Evolutionary conservation across 2,329 filamentous ascomycete genomes (phyloP), one percentile per base, ranked within the genome.

Genomic region (Aspergillus amoenus): DNA sequence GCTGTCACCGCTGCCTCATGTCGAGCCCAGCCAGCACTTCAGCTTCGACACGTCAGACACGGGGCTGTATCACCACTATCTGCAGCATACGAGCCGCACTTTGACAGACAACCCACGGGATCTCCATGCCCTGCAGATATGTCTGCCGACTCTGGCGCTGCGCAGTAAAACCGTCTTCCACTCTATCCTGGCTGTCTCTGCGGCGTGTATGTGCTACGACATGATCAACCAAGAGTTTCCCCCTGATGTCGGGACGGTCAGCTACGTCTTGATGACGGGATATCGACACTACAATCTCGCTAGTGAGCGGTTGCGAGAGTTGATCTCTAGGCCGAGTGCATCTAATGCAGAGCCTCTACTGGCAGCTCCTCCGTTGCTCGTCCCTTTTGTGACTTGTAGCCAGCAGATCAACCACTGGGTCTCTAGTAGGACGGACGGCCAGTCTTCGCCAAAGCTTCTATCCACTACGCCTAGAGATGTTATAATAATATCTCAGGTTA

Each of bases 371-470:
- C 50, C 50, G 13, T 12, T 45, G 27, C 42, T 52, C 13, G 30
- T 52, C 18, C 50, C 50, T 13, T 52, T 52, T 42, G 50, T 21
- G 0, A 45, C 50, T 1, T n/a, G 30, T 18, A 52, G 50, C n/a
- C 50, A 52, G 42, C 50, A 52, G 30, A 40, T 52, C 7, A 45
- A 45, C 17, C 41, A 52, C 40, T 52, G 50, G 50, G 37, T 52
- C 3, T 52, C 50, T 1, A 52, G 32, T 5, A 8, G 30, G 6
- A 39, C 21, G 5, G 18, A 18, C 9, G 30, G 17, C 5, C n/a
- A 27, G 13, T 18, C 27, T 1, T 15, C 11, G 9, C 41, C 37
- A 11, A 52, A 52, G 3, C 50, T 30, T 2, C 50, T 52, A 7
- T 21, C 40, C 6, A 44, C 27, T 1, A 52, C 50, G 3, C 50